Conservation (phyloP, 139 green algal genomes). For the Volvox africanus region DNA sequence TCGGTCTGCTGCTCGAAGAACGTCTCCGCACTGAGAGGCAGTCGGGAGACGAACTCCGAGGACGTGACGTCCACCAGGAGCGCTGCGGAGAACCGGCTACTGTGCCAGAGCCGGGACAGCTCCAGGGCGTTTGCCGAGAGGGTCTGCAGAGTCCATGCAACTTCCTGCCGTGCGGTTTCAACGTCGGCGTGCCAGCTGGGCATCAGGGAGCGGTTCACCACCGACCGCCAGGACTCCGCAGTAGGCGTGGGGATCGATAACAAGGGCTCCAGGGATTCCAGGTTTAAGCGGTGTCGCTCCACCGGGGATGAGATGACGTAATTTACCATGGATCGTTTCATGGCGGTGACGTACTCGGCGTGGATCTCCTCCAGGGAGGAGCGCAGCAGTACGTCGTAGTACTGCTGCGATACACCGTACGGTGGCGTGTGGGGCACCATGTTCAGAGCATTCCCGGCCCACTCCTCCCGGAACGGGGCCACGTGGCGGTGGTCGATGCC, state of each 20-base stretch:
- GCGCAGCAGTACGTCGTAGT: slow-evolving; percentile 69
- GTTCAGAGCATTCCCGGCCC: slow-evolving; percentile 70
- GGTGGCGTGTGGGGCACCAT: slow-evolving; percentile 66
- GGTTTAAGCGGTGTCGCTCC: slow-evolving; percentile 71
- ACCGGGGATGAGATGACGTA: slow-evolving; percentile 68
- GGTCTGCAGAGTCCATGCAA: slow-evolving; percentile 86
- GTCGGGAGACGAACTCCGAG: slow-evolving; percentile 59
- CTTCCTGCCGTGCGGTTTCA: slow-evolving; percentile 72
- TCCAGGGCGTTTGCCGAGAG: slow-evolving; percentile 78
- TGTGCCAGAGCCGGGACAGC: slow-evolving; percentile 75
- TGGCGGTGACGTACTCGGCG: slow-evolving; percentile 70
- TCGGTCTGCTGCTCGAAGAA: slow-evolving; percentile 28
- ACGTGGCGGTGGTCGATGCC: slow-evolving; percentile 71
- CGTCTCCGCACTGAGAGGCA: slow-evolving; percentile 65
- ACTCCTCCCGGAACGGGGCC: slow-evolving; percentile 71
- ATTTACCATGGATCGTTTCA: slow-evolving; percentile 78
- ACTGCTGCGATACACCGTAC: slow-evolving; percentile 52
- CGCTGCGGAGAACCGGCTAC: slow-evolving; percentile 56
- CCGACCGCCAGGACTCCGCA: slow-evolving; percentile 15
- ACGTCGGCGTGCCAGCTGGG: slow-evolving; percentile 67
- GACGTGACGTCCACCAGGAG: slow-evolving; percentile 69
- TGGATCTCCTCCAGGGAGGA: slow-evolving; percentile 70
- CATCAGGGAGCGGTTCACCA: slow-evolving; percentile 60
- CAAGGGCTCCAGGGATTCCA: slow-evolving; percentile 68
- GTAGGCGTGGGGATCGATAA: slow-evolving; percentile 49